Evolutionary conservation across 495 filamentous ascomycete genomes (phyloP), one percentile per base, ranked within the genome.

Genomic region (Glarea lozoyensis): DNA sequence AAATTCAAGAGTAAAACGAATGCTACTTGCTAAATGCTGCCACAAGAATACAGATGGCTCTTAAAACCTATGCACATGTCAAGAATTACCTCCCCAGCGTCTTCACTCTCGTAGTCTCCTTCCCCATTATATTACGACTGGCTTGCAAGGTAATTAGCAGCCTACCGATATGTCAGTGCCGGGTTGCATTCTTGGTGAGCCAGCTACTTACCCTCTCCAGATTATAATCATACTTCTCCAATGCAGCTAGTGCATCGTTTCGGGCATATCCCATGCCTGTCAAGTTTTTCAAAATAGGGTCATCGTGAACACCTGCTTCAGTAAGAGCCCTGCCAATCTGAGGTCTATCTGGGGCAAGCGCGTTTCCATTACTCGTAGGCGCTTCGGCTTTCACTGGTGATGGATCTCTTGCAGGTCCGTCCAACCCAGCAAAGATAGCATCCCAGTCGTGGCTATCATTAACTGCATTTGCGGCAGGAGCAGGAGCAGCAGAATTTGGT

Each of bases 171-270:
- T n/a, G n/a, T n/a, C n/a, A n/a, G n/a, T n/a, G n/a, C n/a, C n/a
- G n/a, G n/a, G n/a, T n/a, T n/a, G n/a, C n/a, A n/a, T n/a, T n/a
- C n/a, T n/a, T n/a, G n/a, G n/a, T n/a, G n/a, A n/a, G 24, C 16
- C 10, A 13, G 37, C 19, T 57, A 63, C 79, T 68, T 68, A 95
- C 92, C 80, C 87, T 84, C 59, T 94, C 88, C 56, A 95, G 70
- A 64, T 96, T 89, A 62, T 95, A 94, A 58, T 95, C 89, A 62
- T 81, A 92, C 61, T 88, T 89, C 69, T 96, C 92, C 57, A 98
- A 63, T 24, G 92, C 92, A 42, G 67, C 69, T 22, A 97, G 67
- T n/a, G 86, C 84, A 33, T 84, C 80, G 4, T 73, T 72, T 31
- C 92, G 70, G 19, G 81, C 69, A 61, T 92, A 98, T 2, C 92